A percentile compares a stretch with the other conserved stretches of the same genome.
phyloP scores from a whole-genome alignment of 148 eudicot genomes.

The Pharnaceum exiguum region DNA sequence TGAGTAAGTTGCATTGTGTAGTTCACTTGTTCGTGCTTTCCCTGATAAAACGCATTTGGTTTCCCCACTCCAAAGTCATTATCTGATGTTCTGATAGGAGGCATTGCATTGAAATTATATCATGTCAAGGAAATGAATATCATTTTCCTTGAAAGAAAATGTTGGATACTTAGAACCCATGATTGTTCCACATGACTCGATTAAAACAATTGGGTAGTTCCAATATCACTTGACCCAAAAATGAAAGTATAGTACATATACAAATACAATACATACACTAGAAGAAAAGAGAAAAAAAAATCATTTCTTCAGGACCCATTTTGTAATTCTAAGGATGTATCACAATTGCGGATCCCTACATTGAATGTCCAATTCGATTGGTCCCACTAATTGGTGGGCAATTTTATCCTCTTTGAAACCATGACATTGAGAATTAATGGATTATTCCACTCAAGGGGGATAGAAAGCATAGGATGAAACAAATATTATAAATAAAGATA shows the following conservation, averaged over 20 bases:
- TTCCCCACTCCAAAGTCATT: too few species aligned
- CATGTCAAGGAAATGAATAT: too few species aligned
- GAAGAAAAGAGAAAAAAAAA: neutral
- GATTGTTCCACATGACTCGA: conserved; percentile 11
- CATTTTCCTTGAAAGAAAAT: too few species aligned
- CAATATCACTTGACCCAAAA: neutral
- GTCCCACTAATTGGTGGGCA: conserved; percentile 20
- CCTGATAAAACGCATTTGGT: too few species aligned
- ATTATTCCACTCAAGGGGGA: neutral
- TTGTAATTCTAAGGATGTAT: conserved; percentile 2
- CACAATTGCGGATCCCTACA: conserved; percentile 16
- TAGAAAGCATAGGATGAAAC: neutral
- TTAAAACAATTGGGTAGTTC: neutral
- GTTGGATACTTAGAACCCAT: too few species aligned
- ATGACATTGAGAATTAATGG: neutral
- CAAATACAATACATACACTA: too few species aligned
- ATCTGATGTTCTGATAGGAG: too few species aligned
- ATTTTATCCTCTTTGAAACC: neutral
- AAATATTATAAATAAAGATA: neutral
- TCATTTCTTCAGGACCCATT: conserved; percentile 3
- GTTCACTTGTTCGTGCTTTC: too few species aligned
- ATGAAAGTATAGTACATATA: neutral
- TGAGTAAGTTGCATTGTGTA: too few species aligned
- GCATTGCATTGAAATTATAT: too few species aligned
- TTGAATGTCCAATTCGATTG: conserved; percentile 15